phyloP scores from a whole-genome alignment of 2,329 filamentous ascomycete genomes.

The Exophiala mesophila region DNA sequence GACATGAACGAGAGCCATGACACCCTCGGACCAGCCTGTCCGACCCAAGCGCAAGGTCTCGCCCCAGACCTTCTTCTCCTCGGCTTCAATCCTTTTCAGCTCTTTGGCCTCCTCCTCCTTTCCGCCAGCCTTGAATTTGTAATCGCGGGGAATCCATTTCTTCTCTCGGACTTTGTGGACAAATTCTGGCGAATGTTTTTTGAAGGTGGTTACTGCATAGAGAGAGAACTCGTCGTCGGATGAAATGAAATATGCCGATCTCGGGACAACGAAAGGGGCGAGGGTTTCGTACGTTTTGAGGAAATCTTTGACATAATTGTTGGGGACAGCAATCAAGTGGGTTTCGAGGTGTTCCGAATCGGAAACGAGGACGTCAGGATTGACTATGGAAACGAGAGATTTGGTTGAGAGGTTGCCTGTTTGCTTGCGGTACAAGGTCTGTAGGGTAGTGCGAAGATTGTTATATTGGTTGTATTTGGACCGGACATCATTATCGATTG shows the following conservation, averaged over 20 bases:
- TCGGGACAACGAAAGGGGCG: constrained; percentile 85
- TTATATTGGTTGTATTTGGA: constrained; percentile 93
- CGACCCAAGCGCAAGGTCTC: constrained; percentile 81
- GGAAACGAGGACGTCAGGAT: constrained; percentile 67
- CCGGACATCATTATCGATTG: constrained; percentile 94
- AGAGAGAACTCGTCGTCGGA: constrained; percentile 86
- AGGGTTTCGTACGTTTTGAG: constrained; percentile 83
- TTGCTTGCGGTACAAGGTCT: constrained; percentile 77
- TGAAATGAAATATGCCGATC: constrained; percentile 73
- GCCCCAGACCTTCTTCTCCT: constrained; percentile 88
- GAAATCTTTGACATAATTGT: constrained; percentile 77
- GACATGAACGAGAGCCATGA: constrained; percentile 95
- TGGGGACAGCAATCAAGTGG: constrained; percentile 84
- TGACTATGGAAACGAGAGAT: constrained; percentile 82
- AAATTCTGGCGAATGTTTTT: constrained; percentile 83
- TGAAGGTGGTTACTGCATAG: constrained; percentile 86
- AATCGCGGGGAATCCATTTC: constrained; percentile 92
- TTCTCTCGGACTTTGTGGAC: constrained; percentile 86
- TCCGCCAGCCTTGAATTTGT: constrained; percentile 85
- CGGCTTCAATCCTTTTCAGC: constrained; percentile 71
- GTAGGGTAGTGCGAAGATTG: constrained; percentile 77
- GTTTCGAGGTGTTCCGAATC: constrained; percentile 97
- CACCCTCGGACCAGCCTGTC: constrained; percentile 91
- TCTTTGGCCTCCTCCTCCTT: constrained; percentile 85
- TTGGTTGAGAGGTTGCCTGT: constrained; percentile 92